A percentile compares a stretch with the other conserved stretches of the same genome.
Conservation (phyloP, 129 eudicot species). For the Oenanthe sinensis region DNA sequence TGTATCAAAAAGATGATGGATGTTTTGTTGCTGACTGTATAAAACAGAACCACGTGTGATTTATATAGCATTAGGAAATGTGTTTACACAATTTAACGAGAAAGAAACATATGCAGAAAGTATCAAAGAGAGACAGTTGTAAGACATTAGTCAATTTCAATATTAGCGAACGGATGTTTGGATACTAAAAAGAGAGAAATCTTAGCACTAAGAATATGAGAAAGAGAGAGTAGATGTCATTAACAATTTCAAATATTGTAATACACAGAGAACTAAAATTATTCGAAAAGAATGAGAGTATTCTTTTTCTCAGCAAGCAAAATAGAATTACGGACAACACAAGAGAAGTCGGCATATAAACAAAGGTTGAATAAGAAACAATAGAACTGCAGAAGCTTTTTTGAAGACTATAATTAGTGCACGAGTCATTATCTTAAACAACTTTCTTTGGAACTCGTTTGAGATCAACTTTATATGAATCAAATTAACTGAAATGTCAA, state of each 20-base stretch:
- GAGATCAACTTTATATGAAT: background rate
- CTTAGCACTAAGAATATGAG: no score
- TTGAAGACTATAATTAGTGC: background rate
- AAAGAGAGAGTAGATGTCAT: no score
- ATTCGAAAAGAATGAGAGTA: background rate
- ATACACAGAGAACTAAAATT: background rate
- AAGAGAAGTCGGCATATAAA: background rate
- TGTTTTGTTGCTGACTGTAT: background rate
- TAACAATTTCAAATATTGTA: background rate
- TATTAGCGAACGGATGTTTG: background rate
- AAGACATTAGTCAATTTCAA: background rate
- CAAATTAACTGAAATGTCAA: background rate
- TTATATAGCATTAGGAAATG: background rate
- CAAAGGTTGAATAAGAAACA: background rate
- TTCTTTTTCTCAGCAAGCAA: background rate
- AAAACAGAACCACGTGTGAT: background rate
- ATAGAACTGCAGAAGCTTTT: background rate
- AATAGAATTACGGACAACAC: background rate
- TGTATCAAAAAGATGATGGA: background rate
- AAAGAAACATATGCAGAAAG: background rate
- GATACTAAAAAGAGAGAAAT: no score
- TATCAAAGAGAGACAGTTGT: background rate
- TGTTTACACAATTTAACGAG: background rate
- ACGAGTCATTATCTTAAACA: background rate
- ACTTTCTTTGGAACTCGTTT: background rate